These are phyloP conservation scores for Athelia sp. DNA, from an alignment of 1,284 basidiomycete species.

Conservation along the genomic window DNA sequence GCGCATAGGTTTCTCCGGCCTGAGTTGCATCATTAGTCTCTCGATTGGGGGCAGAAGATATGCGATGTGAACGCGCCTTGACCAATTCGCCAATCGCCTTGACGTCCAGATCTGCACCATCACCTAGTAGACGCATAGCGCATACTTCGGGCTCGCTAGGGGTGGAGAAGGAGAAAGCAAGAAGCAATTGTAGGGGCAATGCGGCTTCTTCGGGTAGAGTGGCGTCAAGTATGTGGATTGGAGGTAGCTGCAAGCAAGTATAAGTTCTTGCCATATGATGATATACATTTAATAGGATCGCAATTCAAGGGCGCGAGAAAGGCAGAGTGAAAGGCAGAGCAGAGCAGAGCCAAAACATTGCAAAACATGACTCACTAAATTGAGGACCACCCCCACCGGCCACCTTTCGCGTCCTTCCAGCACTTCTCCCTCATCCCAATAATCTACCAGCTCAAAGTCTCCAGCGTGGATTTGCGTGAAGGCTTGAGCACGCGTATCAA, in stretches of 20 bases:
- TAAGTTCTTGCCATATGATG: too few species aligned
- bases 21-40: conserved; percentile 28
- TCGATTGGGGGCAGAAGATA: neutral
- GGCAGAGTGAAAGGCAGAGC: neutral
- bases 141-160: conserved; percentile 38
- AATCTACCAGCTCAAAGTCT: conserved; percentile 80
- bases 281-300: too few species aligned
- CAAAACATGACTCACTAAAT: conserved; percentile 66
- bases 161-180: conserved; percentile 56
- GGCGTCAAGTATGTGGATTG: conserved; percentile 66
- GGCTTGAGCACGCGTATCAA: conserved; percentile 44
- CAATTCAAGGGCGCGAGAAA: neutral
- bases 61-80: conserved; percentile 32
- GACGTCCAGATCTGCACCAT: conserved; percentile 42
- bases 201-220: conserved; percentile 62
- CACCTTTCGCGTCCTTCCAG: conserved; percentile 55
- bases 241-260: conserved; percentile 52
- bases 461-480: conserved; percentile 15
- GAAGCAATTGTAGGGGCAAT: conserved; percentile 39
- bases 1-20: conserved; percentile 48
- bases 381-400: conserved; percentile 74
- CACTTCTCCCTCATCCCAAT: conserved; percentile 76
- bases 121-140: conserved; percentile 56
- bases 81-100: conserved; percentile 44
- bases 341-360: too few species aligned